Conservation (phyloP, 2,329 filamentous ascomycete genomes). For the Keithomyces neogunnii region DNA sequence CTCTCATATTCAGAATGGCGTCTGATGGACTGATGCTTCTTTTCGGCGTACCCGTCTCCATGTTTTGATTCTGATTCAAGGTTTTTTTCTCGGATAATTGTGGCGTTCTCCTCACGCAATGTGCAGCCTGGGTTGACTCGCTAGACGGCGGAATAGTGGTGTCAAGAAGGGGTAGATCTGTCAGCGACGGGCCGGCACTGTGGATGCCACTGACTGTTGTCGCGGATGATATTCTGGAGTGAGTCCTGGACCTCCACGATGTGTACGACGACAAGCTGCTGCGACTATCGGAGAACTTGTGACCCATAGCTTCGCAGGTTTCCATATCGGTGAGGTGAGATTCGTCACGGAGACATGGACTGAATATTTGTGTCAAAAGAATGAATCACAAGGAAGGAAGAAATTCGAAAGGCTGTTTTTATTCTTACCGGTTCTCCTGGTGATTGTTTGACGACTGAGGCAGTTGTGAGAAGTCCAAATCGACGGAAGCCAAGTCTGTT, state of each 20-base stretch:
- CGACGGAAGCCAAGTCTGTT: slow-evolving; percentile 16
- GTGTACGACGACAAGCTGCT: slow-evolving; percentile 44
- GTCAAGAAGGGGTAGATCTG: slow-evolving; percentile 30
- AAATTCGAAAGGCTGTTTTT: neutral
- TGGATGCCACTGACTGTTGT: slow-evolving; percentile 39
- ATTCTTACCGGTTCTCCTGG: slow-evolving; percentile 4
- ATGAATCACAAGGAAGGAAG: neutral
- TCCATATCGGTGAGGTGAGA: neutral
- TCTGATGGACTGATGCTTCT: slow-evolving; percentile 14
- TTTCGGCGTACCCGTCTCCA: neutral
- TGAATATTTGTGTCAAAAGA: neutral
- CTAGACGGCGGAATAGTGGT: slow-evolving; percentile 22
- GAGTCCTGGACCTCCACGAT: slow-evolving; percentile 36
- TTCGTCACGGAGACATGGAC: slow-evolving; percentile 6
- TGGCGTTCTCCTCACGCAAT: slow-evolving; percentile 2
- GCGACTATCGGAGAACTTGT: slow-evolving; percentile 37
- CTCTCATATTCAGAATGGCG: slow-evolving; percentile 15
- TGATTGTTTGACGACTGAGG: neutral
- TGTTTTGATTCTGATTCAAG: neutral
- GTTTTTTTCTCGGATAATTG: neutral
- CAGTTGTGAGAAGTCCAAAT: slow-evolving; percentile 4
- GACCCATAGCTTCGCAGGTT: slow-evolving; percentile 10
- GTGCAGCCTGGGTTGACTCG: slow-evolving; percentile 10
- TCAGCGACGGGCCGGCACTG: slow-evolving; percentile 22
- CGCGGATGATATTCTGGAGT: slow-evolving; percentile 46